These are phyloP conservation scores for Aurantiochytrium sp. DNA, from an alignment of 108 stramenopile genomes.

Conservation along the genomic window DNA sequence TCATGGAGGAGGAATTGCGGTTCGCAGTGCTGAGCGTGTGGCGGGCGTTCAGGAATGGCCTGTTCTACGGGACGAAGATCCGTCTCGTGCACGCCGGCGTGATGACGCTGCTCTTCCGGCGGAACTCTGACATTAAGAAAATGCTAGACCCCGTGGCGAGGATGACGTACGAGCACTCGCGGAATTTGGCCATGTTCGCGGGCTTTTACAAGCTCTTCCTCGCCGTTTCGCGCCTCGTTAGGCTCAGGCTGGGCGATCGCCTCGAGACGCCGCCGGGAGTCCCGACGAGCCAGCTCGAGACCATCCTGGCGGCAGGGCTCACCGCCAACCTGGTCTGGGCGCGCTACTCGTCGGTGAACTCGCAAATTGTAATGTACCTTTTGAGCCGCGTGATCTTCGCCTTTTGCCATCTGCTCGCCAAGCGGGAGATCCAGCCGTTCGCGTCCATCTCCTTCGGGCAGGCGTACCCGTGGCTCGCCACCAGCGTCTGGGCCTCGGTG, in stretches of 20 bases:
- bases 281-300: background rate
- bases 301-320: background rate
- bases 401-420: background rate
- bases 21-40: slow-evolving; percentile 10
- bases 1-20: background rate
- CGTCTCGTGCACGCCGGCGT: background rate
- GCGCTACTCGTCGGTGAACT: background rate
- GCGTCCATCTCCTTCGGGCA: background rate
- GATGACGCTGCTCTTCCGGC: slow-evolving; percentile 16
- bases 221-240: background rate
- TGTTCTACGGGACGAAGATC: slow-evolving; percentile 6
- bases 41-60: background rate
- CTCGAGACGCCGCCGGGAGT: slow-evolving; percentile 19
- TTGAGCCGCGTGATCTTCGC: background rate
- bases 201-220: background rate
- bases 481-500: background rate
- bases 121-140: slow-evolving; percentile 7
- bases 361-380: slow-evolving; percentile 22
- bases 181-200: slow-evolving; percentile 7
- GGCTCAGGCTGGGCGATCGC: background rate
- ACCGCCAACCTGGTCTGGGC: background rate
- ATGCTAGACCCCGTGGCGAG: background rate
- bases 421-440: background rate
- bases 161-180: background rate
- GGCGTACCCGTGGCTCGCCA: slow-evolving; percentile 1